Percentiles rank a stretch among this genome's conserved stretches.
Evolutionary conservation across 2,329 filamentous ascomycete species (phyloP).

Genomic region (Phaeoacremonium minimum): DNA sequence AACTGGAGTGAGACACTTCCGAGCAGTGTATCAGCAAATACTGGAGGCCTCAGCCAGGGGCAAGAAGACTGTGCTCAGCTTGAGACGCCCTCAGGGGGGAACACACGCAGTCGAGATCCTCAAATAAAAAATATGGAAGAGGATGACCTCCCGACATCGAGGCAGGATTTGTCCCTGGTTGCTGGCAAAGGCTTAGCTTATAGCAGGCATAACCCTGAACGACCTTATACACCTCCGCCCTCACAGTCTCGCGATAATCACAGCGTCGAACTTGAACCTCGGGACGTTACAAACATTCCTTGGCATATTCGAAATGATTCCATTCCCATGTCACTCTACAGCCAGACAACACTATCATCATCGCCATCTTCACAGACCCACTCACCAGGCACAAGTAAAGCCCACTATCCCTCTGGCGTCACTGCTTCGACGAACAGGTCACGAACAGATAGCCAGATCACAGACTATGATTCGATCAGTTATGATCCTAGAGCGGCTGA

Average conservation of each 20-base stretch:
- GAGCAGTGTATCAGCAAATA: too few relatives aligned
- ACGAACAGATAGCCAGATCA: slow-evolving; percentile 17
- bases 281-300: slow-evolving; percentile 24
- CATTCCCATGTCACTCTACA: slow-evolving; percentile 26
- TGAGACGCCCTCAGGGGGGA: too few relatives aligned
- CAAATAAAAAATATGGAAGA: too few relatives aligned
- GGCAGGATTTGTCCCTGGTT: too few relatives aligned
- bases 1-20: too few relatives aligned
- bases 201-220: slow-evolving; percentile 20
- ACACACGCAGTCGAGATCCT: too few relatives aligned
- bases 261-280: slow-evolving; percentile 15
- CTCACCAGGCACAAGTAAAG: slow-evolving; percentile 16
- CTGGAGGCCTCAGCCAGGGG: too few relatives aligned
- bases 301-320: slow-evolving; percentile 25
- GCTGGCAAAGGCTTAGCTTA: slow-evolving; percentile 16
- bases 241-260: slow-evolving; percentile 4
- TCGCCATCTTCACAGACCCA: slow-evolving; percentile 23
- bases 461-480: slow-evolving; percentile 20
- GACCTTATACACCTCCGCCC: slow-evolving; percentile 13
- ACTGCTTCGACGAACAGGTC: slow-evolving; percentile 10
- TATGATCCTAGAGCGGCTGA: slow-evolving; percentile 4
- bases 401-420: slow-evolving; percentile 9
- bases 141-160: too few relatives aligned
- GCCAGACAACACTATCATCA: slow-evolving; percentile 28
- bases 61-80: too few relatives aligned